Conservation (phyloP, 331 rosid species). For the Rosa hybrid region DNA sequence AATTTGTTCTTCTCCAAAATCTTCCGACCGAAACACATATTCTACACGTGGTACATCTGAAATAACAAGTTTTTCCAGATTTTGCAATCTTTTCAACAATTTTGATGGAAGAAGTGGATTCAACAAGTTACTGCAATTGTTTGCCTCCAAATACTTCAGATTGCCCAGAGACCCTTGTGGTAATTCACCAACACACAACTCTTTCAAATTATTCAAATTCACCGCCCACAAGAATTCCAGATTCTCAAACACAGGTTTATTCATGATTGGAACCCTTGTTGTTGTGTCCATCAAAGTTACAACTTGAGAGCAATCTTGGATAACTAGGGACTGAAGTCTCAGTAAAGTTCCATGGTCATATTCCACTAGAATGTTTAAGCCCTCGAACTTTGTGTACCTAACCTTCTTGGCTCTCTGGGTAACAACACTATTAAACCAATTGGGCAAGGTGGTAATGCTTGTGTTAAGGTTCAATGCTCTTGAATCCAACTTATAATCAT, state of each 20-base stretch:
- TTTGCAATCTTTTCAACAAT: not conserved
- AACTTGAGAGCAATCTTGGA: not conserved
- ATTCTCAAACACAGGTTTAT: not conserved
- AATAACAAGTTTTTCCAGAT: not conserved
- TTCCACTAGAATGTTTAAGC: not conserved
- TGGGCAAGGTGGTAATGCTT: not conserved
- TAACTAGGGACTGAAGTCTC: not conserved
- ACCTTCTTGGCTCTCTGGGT: not conserved
- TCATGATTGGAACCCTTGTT: not conserved
- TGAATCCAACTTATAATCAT: too few relatives aligned
- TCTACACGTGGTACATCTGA: rapidly evolving
- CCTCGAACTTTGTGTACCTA: not conserved
- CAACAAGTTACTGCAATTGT: not conserved
- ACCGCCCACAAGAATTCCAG: rapidly evolving
- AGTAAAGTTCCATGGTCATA: too few relatives aligned
- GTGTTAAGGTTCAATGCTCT: not conserved
- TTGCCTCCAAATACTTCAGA: not conserved
- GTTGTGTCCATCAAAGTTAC: not conserved
- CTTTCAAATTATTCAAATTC: too few relatives aligned
- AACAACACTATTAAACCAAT: not conserved
- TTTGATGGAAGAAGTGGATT: not conserved
- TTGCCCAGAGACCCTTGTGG: not conserved
- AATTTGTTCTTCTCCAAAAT: not conserved
- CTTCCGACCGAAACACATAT: not conserved
- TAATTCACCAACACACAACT: not conserved